Conservation (phyloP, 2,329 filamentous ascomycete species). For the Kalmusia sp. region DNA sequence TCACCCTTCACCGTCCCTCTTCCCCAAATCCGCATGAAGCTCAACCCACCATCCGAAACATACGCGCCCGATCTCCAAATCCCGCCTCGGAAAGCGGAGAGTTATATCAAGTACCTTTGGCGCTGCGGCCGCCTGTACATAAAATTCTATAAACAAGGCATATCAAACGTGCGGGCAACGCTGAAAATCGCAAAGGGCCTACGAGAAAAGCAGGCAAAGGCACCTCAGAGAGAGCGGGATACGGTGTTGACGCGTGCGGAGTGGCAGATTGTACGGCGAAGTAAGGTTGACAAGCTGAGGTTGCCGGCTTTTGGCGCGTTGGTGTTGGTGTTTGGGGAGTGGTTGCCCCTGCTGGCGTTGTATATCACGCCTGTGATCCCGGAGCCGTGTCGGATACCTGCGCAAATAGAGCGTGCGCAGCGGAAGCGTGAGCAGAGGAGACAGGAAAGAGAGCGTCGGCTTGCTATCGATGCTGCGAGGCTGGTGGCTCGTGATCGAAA, state of each 20-base stretch:
- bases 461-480: constrained; percentile 24
- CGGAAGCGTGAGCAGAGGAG: constrained; percentile 55
- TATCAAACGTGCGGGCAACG: constrained; percentile 77
- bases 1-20: constrained; percentile 9
- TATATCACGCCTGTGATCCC: constrained; percentile 77
- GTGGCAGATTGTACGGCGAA: constrained; percentile 73
- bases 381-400: constrained; percentile 81
- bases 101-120: constrained; percentile 62
- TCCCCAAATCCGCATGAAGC: constrained; percentile 23
- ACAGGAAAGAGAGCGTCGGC: constrained; percentile 22
- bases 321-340: constrained; percentile 81
- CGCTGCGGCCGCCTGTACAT: constrained; percentile 76
- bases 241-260: constrained; percentile 66
- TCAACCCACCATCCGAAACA: constrained; percentile 78
- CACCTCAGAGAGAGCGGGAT: constrained; percentile 2
- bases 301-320: constrained; percentile 80
- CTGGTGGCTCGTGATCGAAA: constrained; percentile 23
- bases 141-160: constrained; percentile 85
- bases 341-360: constrained; percentile 81
- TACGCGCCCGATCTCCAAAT: constrained; percentile 73
- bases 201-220: constrained; percentile 47
- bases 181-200: constrained; percentile 53
- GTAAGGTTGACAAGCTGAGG: constrained; percentile 74
- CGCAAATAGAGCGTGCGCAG: constrained; percentile 70
- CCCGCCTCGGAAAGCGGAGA: constrained; percentile 61